Evolutionary conservation across 2,329 filamentous ascomycete species (phyloP).

Genomic region (Herpotrichia juniperi): DNA sequence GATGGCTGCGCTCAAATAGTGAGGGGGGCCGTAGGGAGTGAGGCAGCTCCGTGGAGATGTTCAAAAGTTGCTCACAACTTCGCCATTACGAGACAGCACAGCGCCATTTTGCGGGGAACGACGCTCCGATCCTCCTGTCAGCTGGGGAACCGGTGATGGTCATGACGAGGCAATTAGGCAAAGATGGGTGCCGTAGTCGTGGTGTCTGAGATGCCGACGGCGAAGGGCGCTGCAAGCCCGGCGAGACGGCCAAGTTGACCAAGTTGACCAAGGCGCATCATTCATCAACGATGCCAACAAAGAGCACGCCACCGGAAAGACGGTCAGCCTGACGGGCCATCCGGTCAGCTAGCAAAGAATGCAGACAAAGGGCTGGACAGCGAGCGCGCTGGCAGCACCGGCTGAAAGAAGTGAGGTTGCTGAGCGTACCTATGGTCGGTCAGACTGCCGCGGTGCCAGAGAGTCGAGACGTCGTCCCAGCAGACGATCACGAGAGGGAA

Average conservation of each 20-base stretch:
- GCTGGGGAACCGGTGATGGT: slow-evolving; percentile 1
- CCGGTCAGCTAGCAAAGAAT: neutral
- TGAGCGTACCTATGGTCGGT: neutral
- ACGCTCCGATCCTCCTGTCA: slow-evolving; percentile 2
- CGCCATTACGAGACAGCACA: slow-evolving; percentile 17
- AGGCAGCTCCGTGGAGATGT: slow-evolving; percentile 39
- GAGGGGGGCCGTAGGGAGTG: slow-evolving; percentile 6
- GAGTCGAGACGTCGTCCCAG: slow-evolving; percentile 11
- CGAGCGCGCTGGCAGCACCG: neutral
- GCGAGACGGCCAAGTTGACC: slow-evolving; percentile 1
- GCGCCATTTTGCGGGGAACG: slow-evolving; percentile 37
- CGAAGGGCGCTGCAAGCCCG: neutral
- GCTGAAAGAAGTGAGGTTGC: neutral
- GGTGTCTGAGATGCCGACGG: neutral
- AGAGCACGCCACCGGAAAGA: neutral
- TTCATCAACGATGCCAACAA: slow-evolving; percentile 30
- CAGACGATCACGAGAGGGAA: slow-evolving; percentile 35
- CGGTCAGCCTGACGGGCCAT: neutral
- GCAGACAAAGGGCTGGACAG: neutral
- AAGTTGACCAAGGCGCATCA: slow-evolving; percentile 6
- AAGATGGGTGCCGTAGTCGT: neutral
- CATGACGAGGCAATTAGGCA: neutral
- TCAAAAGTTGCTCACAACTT: slow-evolving; percentile 19
- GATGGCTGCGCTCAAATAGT: slow-evolving; percentile 10
- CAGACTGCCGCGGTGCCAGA: slow-evolving; percentile 1